Evolutionary conservation across 2,329 filamentous ascomycete species (phyloP).

Genomic region (Penicillium rolfsii): DNA sequence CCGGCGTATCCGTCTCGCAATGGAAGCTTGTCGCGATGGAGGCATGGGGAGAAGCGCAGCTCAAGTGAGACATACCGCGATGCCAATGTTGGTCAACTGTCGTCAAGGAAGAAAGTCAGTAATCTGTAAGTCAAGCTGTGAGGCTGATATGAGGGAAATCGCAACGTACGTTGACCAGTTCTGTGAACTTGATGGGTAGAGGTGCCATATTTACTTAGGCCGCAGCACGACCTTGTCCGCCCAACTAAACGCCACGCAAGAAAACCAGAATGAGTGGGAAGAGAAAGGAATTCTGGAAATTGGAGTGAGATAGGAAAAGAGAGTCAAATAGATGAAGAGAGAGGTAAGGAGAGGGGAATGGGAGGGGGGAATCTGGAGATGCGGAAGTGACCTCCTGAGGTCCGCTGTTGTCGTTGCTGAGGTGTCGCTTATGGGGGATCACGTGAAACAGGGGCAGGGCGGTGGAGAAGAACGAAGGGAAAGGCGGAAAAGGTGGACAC

Average conservation of each 20-base stretch:
- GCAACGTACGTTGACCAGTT: constrained; percentile 74
- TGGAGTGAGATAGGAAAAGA: constrained; percentile 27
- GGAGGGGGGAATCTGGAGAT: constrained; percentile 33
- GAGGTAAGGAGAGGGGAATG: constrained; percentile 19
- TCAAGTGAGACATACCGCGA: constrained; percentile 53
- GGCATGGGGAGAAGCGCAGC: constrained; percentile 17
- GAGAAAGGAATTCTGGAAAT: constrained; percentile 14
- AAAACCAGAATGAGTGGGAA: constrained; percentile 31
- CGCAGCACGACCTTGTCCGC: constrained; percentile 49
- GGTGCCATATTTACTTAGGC: constrained; percentile 58
- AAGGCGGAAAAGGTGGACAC: neutral
- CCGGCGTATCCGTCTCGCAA: constrained; percentile 26
- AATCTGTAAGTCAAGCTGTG: constrained; percentile 9
- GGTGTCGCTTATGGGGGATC: constrained; percentile 45
- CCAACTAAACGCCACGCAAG: constrained; percentile 45
- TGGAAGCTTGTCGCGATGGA: constrained; percentile 21
- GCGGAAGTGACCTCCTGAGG: constrained; percentile 48
- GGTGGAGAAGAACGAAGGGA: constrained; percentile 4
- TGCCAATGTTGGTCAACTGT: constrained; percentile 58
- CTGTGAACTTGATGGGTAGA: constrained; percentile 90
- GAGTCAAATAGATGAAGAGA: constrained; percentile 24
- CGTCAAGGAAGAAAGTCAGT: constrained; percentile 32
- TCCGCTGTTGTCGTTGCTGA: constrained; percentile 44
- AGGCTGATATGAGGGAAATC: constrained; percentile 37
- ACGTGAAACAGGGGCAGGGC: constrained; percentile 36